These are phyloP conservation scores for Hypoxylon lienhwacheense DNA, from an alignment of 495 filamentous ascomycete genomes.

Conservation along the genomic window DNA sequence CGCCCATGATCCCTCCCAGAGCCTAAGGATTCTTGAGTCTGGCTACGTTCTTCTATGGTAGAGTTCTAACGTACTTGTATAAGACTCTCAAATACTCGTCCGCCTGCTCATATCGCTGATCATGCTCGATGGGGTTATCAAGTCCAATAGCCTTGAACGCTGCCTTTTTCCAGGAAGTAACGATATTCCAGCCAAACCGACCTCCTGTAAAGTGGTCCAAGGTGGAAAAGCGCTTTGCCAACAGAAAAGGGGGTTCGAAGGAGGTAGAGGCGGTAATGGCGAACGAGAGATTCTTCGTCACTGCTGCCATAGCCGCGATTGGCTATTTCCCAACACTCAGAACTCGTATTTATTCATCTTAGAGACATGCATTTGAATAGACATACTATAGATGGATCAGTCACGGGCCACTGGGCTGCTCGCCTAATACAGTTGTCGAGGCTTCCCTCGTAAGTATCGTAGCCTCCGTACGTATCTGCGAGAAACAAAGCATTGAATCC, in stretches of 20 bases:
- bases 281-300: constrained; percentile 57
- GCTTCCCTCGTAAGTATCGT: constrained; percentile 60
- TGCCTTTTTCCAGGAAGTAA: constrained; percentile 62
- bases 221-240: constrained; percentile 63
- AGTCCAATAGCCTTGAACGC: constrained; percentile 62
- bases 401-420: constrained; percentile 62
- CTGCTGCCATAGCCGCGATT: constrained; percentile 59
- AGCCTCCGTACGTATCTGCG: constrained; percentile 62
- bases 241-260: constrained; percentile 60
- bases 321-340: constrained; percentile 22
- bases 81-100: constrained; percentile 63
- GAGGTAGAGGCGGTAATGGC: constrained; percentile 61
- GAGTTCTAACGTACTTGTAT: constrained; percentile 50
- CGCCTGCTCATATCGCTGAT: constrained; percentile 61
- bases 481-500: constrained; percentile 63
- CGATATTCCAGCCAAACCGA: constrained; percentile 67
- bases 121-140: constrained; percentile 60
- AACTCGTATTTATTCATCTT: background rate
- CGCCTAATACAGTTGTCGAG: constrained; percentile 49
- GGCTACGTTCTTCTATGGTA: background rate
- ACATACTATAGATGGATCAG: constrained; percentile 55
- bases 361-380: background rate
- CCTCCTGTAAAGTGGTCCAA: constrained; percentile 65
- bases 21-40: constrained; percentile 36
- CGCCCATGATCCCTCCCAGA: constrained; percentile 66